These are phyloP conservation scores for Talaromyces sp. DNA, from an alignment of 2,329 filamentous ascomycete species.

Conservation along the genomic window DNA sequence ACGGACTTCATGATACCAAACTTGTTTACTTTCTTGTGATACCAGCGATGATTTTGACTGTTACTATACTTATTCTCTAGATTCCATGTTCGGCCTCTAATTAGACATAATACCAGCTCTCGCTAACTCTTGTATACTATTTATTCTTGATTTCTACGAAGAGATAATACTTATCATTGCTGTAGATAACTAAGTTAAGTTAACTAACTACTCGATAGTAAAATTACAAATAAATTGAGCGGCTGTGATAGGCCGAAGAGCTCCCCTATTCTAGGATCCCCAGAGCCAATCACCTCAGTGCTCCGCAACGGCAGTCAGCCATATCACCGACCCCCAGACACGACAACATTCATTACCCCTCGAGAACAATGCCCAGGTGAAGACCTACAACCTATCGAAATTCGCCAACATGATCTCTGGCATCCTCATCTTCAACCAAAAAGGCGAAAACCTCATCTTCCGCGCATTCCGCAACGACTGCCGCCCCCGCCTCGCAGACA, in stretches of 20 bases:
- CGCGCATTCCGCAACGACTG: slow-evolving; percentile 98
- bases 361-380: no score
- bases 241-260: slow-evolving; percentile 4
- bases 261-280: slow-evolving; percentile 6
- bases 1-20: slow-evolving; percentile 15
- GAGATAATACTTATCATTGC: not conserved
- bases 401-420: slow-evolving; percentile 71
- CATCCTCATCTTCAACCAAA: slow-evolving; percentile 98
- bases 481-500: slow-evolving; percentile 92
- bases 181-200: not conserved
- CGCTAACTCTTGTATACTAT: not conserved
- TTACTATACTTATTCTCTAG: not conserved
- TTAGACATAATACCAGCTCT: slow-evolving; percentile 4
- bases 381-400: no score
- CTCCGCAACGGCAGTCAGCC: not conserved
- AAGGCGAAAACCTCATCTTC: slow-evolving; percentile 99
- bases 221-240: not conserved
- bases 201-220: no score
- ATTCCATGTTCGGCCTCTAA: not conserved
- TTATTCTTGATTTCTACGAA: not conserved
- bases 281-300: slow-evolving; percentile 14
- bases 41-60: slow-evolving; percentile 5
- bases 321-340: slow-evolving; percentile 6
- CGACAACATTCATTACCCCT: not conserved
- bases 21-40: slow-evolving; percentile 13